Evolutionary conservation across 345 rosid genomes (phyloP), one percentile per base, ranked within the genome.

Genomic region (Populus simonii): DNA sequence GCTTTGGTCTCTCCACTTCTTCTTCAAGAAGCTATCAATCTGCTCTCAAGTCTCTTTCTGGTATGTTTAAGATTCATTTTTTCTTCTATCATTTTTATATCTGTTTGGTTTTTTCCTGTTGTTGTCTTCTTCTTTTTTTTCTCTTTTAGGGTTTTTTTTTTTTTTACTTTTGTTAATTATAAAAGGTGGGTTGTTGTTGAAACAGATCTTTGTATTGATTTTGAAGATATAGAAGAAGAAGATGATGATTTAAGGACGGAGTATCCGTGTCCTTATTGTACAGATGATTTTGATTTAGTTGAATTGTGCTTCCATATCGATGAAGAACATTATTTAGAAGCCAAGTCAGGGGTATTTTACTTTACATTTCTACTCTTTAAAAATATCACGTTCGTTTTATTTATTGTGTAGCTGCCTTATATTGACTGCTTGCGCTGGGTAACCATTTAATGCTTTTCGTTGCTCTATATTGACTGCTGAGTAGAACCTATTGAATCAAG

Each of bases 171-270:
- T 23, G 62, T 51, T 18, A 23, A 59, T 63, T 18, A 7, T 74
- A 11, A 74, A 11, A 41, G 6, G 67, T 73, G 69, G 33, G 49
- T 22, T 79, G 65, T 63, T 73, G 13, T 74, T 67, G 72, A 15
- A 74, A 33, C 86, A 77, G 89, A 87, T 81, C 38, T 80, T 68
- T 84, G 72, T 29, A 16, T 63, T 35, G 79, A 73, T 73, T 71
- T 74, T 55, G 80, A 75, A 25, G 80, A 76, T 68, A 39, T 76
- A 15, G 81, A 74, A 18, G 68, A 71, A 25, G 75, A 70, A 22
- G 78, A 81, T 13, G 83, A 76, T 66, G 75, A 81, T 69, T 45
- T 81, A 38, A 35, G 53, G 81, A 78, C 75, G 33, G 84, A 81
- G 74, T 81, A 77, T 66, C 81, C 81, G 4, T 81, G 84, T 55